Conservation (phyloP, 2,329 filamentous ascomycete genomes). For the Knoxdaviesia proteae region DNA sequence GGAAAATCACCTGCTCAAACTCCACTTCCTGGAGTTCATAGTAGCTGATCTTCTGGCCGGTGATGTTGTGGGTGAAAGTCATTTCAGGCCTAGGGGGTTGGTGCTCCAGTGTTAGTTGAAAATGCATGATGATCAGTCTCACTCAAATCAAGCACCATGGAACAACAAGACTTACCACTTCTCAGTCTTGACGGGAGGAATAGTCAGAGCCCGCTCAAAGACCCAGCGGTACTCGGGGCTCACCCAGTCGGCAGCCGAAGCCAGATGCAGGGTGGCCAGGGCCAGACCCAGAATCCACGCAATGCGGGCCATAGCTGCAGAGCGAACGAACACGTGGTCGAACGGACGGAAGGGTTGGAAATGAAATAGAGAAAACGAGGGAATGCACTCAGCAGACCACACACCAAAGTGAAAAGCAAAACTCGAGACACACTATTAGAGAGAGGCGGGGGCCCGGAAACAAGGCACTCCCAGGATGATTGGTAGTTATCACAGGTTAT, state of each 20-base stretch:
- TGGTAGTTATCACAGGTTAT: no score
- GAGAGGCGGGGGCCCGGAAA: no score
- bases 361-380: no score
- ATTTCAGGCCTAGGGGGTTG: constrained; percentile 4
- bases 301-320: no score
- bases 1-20: constrained; percentile 16
- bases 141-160: neutral
- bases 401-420: no score
- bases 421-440: no score
- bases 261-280: constrained; percentile 1
- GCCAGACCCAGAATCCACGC: no score
- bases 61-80: constrained; percentile 15
- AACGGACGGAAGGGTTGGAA: no score
- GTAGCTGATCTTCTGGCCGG: constrained; percentile 14
- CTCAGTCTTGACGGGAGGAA: constrained; percentile 19
- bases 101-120: neutral
- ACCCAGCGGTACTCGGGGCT: constrained; percentile 5
- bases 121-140: neutral
- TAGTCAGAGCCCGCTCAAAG: constrained; percentile 16
- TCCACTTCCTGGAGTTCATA: constrained; percentile 14
- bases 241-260: constrained; percentile 4
- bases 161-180: constrained; percentile 13
- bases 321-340: no score
- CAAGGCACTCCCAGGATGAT: no score
- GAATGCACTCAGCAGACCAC: no score